phyloP scores from a whole-genome alignment of 1,284 basidiomycete species.

The Abortiporus biennis region DNA sequence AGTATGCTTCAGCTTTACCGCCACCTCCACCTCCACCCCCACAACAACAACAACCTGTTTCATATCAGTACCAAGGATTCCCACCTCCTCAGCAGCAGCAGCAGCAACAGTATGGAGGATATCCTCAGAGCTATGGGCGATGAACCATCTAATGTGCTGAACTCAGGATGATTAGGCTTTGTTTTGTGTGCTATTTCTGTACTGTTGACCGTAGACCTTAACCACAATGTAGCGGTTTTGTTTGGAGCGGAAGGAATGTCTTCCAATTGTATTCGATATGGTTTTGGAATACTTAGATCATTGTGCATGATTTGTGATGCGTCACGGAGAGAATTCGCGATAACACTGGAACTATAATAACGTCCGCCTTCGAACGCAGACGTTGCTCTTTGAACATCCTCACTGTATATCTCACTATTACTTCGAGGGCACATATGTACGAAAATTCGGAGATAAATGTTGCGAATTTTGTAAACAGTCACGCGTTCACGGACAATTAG shows the following conservation, averaged over 20 bases:
- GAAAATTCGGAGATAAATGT: no score
- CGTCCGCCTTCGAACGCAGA: no score
- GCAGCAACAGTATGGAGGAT: slow-evolving; percentile 7
- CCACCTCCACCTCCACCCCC: slow-evolving; percentile 24
- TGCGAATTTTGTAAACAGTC: no score
- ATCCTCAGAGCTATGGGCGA: slow-evolving; percentile 1
- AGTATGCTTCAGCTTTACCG: slow-evolving; percentile 17
- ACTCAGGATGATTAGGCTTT: not conserved
- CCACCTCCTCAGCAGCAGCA: slow-evolving; percentile 22
- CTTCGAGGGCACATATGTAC: no score
- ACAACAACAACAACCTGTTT: slow-evolving; percentile 22
- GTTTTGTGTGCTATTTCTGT: not conserved
- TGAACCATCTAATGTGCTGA: not conserved
- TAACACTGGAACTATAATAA: no score
- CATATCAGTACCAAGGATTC: slow-evolving; percentile 19
- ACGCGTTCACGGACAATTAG: no score
- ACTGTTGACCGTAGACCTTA: not conserved
- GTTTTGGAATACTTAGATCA: no score
- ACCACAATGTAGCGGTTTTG: not conserved
- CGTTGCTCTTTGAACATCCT: no score
- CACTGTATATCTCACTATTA: no score
- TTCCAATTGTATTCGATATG: no score
- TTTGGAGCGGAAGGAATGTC: not conserved
- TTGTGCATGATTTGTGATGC: no score
- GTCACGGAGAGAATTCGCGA: no score